Base-by-base conservation (phyloP, 2,329 filamentous ascomycete genomes). In the Penicillium sp. region DNA sequence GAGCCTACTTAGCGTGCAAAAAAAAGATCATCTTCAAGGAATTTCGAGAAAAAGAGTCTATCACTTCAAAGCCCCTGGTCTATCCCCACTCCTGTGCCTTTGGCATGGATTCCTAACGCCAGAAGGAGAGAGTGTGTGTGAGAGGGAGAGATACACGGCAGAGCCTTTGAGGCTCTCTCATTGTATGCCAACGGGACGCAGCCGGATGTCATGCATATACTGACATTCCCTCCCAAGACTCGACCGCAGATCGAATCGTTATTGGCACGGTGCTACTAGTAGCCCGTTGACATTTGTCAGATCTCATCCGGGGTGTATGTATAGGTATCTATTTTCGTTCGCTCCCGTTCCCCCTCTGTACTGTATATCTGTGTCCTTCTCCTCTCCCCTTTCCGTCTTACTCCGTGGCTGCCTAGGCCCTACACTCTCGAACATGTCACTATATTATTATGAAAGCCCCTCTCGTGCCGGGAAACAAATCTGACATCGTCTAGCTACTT, bases 201-300 rank as follows among this genome's bases (percentile, higher is more conserved):
- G 38, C 45, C 28, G 41, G 28, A 54, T 60, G 57, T 53, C 54
- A 54, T 58, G 56, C 56, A 57, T 57, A 50, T 57, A 50, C 54
- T 58, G 52, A 58, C 46, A 18, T 25, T 25, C 22, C 22, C 37
- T 39, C 31, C 13, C 33, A 53, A 35, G 33, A 22, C n/a, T n/a
- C n/a, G n/a, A n/a, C 5, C 13, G 40, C 29, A 42, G 40, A 34
- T 42, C 40, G 22, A n/a, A 34, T 25, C 22, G 22, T 25, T 25
- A 25, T 7, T 8, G 22, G 22, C 22, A 7, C 19, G 3, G 19
- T 22, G 19, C 19, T 25, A 25, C 10, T 25, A 22, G 19, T 41
- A 14, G 22, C 3, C 10, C 22, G 40, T 29, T 39, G 34, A 25
- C 33, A 38, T 45, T 29, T 49, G 25, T 49, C 35, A 19, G 41